Base-by-base conservation (phyloP, 345 rosid genomes). In the Bretschneidera sinensis region DNA sequence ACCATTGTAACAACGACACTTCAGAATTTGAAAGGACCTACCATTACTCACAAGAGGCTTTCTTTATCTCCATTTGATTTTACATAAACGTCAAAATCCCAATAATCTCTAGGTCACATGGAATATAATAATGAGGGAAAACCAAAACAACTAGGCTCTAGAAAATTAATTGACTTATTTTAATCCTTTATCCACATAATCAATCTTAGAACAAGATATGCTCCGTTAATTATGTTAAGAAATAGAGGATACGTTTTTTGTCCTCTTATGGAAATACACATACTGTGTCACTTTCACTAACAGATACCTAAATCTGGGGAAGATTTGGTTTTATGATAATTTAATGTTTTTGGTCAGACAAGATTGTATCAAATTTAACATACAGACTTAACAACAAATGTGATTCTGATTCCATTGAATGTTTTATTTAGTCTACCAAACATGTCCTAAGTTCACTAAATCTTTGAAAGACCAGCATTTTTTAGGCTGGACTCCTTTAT, bases 231-330 rank as follows among this genome's bases (percentile, higher is more conserved):
- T 52, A 52, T 16, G 23, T 52, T 21, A 6, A 20, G 0, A 52
- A 15, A 3, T 24, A 25, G 45, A n/a, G n/a, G 14, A 55, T 61
- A 31, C 16, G 51, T 21, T 56, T n/a, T 54, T 65, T 61, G 73
- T 76, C 72, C 17, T 51, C 47, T 69, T 34, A 9, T 19, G 19
- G 54, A 24, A 47, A 34, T 4, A 31, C 53, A 55, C 59, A 56
- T 55, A 25, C 60, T 45, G 23, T 54, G 75, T 78, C 82, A 54
- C 43, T 78, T 65, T 78, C 82, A 39, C 34, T 0, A 52, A 62
- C 47, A 58, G 60, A 28, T 63, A 64, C 17, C 43, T 47, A 59
- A 63, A 71, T 74, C 78, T 55, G 53, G 48, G 24, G 1, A 45
- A 71, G 72, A 74, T 74, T 58, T 72, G 53, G 11, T 52, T 53